Percentiles rank a stretch among this genome's conserved stretches.
phyloP scores from a whole-genome alignment of 495 filamentous ascomycete species.

The Saxophila tyrrhenica region DNA sequence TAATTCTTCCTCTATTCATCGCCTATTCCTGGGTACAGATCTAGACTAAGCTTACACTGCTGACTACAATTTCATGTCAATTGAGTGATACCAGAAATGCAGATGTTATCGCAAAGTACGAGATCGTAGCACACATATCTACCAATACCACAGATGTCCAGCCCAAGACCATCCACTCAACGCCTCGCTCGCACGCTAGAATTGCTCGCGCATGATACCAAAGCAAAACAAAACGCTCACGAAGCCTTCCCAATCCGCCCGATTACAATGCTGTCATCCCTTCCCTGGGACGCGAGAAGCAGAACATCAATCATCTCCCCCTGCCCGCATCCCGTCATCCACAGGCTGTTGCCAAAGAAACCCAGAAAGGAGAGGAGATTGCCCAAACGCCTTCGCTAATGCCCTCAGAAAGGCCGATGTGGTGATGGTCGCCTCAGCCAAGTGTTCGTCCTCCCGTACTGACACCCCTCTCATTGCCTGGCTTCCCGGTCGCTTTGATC shows the following conservation, averaged over 20 bases:
- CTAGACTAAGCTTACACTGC: neutral
- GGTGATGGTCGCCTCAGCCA: neutral
- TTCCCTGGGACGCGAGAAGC: neutral
- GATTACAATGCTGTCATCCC: neutral
- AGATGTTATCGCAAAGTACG: neutral
- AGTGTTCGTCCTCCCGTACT: constrained; percentile 14
- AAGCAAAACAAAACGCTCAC: neutral
- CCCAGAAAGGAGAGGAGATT: too few species aligned
- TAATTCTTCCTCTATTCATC: too few species aligned
- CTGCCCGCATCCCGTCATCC: neutral
- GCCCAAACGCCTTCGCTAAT: neutral
- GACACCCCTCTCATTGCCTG: constrained; percentile 1
- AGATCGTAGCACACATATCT: neutral
- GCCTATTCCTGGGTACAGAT: neutral
- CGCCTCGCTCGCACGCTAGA: neutral
- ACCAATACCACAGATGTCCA: neutral
- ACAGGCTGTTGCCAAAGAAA: neutral
- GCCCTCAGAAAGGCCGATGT: neutral
- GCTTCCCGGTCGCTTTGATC: neutral
- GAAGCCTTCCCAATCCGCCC: neutral
- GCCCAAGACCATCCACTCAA: neutral
- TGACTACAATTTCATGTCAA: too few species aligned
- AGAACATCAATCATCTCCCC: neutral
- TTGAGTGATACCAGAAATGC: too few species aligned
- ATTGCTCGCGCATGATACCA: neutral